Percentiles rank a stretch among this genome's conserved stretches.
Evolutionary conservation across 2,329 filamentous ascomycete genomes (phyloP).

Genomic region (Mycosphaerella sp.): DNA sequence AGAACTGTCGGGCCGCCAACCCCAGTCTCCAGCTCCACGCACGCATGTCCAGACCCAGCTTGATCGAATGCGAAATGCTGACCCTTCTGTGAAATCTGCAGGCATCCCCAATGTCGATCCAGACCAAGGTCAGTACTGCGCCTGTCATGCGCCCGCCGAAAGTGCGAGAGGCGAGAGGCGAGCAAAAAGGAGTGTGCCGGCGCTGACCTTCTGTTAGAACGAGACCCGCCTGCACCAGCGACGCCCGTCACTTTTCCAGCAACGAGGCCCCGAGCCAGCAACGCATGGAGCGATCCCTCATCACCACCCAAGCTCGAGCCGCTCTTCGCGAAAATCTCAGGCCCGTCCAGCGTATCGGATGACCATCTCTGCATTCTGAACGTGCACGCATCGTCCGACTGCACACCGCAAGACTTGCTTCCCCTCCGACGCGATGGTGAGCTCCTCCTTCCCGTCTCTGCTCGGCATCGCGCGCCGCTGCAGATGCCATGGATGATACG

Average conservation of each 20-base stretch:
- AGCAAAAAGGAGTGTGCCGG: not conserved
- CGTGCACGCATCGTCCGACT: conserved; percentile 35
- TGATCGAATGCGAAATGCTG: not conserved
- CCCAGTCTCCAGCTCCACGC: not conserved
- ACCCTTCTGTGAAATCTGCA: conserved; percentile 8
- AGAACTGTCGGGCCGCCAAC: too few relatives aligned
- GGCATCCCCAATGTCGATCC: conserved; percentile 24
- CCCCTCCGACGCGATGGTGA: conserved; percentile 29
- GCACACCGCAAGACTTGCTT: conserved; percentile 38
- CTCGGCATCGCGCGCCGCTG: not conserved
- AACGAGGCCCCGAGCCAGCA: not conserved
- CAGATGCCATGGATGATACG: not conserved
- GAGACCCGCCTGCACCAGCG: conserved; percentile 27
- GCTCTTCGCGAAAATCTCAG: conserved; percentile 40
- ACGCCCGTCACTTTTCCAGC: conserved; percentile 27
- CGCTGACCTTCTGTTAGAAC: conserved; percentile 24
- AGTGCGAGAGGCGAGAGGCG: not conserved
- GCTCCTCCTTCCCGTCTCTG: not conserved
- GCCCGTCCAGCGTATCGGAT: conserved; percentile 37
- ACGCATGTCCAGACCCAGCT: not conserved
- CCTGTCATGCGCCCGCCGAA: not conserved
- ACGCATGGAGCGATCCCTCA: conserved; percentile 17
- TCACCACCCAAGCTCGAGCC: conserved; percentile 37
- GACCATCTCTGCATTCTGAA: conserved; percentile 40
- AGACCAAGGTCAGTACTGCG: conserved; percentile 13